Evolutionary conservation across 805 yeast species (phyloP).

Genomic region (Lipomyces kockii): DNA sequence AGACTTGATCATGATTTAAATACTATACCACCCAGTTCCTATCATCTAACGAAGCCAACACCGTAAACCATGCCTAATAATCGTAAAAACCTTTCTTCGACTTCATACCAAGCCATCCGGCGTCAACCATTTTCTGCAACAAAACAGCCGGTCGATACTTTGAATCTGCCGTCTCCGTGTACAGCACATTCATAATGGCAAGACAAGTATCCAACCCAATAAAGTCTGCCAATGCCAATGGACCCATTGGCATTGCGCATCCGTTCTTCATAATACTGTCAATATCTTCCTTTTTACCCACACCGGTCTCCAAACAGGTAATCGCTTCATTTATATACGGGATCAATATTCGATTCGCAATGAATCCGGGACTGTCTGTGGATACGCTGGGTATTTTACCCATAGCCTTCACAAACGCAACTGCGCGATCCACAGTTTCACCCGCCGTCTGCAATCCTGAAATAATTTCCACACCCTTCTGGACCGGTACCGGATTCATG

Average conservation of each 20-base stretch:
- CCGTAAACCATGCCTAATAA: slow-evolving; percentile 36
- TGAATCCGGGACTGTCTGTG: slow-evolving; percentile 50
- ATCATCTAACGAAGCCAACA: not conserved
- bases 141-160: slow-evolving; percentile 50
- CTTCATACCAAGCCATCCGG: slow-evolving; percentile 51
- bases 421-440: slow-evolving; percentile 44
- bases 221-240: slow-evolving; percentile 51
- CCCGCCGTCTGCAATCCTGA: slow-evolving; percentile 50
- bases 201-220: slow-evolving; percentile 52
- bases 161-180: slow-evolving; percentile 49
- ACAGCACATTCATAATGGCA: slow-evolving; percentile 50
- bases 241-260: slow-evolving; percentile 56
- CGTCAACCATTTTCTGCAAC: slow-evolving; percentile 49
- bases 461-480: slow-evolving; percentile 51
- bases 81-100: slow-evolving; percentile 51
- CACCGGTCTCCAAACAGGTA: slow-evolving; percentile 48
- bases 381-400: slow-evolving; percentile 49
- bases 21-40: too few species aligned
- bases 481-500: slow-evolving; percentile 55
- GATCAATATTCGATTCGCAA: slow-evolving; percentile 51
- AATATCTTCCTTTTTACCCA: slow-evolving; percentile 50
- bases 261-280: slow-evolving; percentile 53
- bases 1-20: too few species aligned
- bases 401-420: slow-evolving; percentile 45
- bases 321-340: slow-evolving; percentile 54